Conservation (phyloP, 2,329 filamentous ascomycete species). For the Botrytis sinoallii region DNA sequence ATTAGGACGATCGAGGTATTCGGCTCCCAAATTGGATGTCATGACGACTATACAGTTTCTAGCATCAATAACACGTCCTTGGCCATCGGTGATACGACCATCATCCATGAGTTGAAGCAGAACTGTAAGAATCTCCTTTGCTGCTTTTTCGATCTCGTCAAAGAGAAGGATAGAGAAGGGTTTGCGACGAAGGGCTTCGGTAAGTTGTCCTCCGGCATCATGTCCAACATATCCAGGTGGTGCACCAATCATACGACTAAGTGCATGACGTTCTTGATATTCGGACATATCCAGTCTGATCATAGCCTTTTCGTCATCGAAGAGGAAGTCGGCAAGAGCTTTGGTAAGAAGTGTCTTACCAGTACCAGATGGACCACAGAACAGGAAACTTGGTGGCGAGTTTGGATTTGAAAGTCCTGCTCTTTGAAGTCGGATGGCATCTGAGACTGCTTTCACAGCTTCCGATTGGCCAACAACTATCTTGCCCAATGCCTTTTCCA, state of each 20-base stretch:
- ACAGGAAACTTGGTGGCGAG: slow-evolving; percentile 95
- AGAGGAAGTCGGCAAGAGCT: slow-evolving; percentile 94
- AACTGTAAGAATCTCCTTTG: slow-evolving; percentile 95
- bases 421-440: slow-evolving; percentile 91
- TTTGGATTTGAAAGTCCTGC: slow-evolving; percentile 95
- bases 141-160: slow-evolving; percentile 97
- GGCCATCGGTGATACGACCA: slow-evolving; percentile 95
- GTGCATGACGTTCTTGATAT: slow-evolving; percentile 93
- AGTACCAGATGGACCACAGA: slow-evolving; percentile 97
- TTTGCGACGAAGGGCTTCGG: slow-evolving; percentile 86
- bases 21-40: slow-evolving; percentile 95
- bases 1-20: slow-evolving; percentile 80
- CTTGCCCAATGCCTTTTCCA: slow-evolving; percentile 83
- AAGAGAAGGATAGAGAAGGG: slow-evolving; percentile 98
- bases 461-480: slow-evolving; percentile 92
- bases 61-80: slow-evolving; percentile 90
- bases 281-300: slow-evolving; percentile 99
- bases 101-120: slow-evolving; percentile 99
- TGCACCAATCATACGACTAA: slow-evolving; percentile 96
- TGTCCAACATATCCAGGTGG: slow-evolving; percentile 97
- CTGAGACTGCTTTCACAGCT: slow-evolving; percentile 88
- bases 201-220: slow-evolving; percentile 92
- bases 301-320: slow-evolving; percentile 96
- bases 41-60: slow-evolving; percentile 99
- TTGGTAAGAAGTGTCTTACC: slow-evolving; percentile 98